Evolutionary conservation across 1,284 basidiomycete genomes (phyloP).

Genomic region (Cryptococcus sp.): DNA sequence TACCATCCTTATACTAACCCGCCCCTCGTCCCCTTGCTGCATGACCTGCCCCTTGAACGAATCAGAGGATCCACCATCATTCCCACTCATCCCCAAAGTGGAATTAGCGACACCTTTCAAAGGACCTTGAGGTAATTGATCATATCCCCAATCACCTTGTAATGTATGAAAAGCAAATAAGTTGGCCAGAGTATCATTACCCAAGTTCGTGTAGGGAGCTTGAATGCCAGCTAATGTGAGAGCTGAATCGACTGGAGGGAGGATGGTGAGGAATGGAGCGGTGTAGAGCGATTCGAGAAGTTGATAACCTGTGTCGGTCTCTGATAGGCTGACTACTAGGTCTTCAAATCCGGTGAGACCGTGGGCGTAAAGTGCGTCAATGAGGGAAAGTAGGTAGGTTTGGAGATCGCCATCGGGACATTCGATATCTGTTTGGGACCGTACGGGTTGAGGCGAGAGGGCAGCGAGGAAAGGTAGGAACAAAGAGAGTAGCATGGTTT

Average conservation of each 20-base stretch:
- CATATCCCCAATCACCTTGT: conserved; percentile 13
- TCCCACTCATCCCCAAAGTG: background rate
- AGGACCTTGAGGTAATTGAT: conserved; percentile 6
- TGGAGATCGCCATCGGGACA: background rate
- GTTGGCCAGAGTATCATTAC: conserved; percentile 16
- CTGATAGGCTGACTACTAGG: conserved; percentile 28
- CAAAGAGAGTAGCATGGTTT: too few species aligned
- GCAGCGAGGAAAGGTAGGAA: background rate
- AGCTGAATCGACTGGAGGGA: conserved; percentile 36
- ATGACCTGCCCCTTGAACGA: conserved; percentile 4
- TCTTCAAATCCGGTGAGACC: conserved; percentile 37
- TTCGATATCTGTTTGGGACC: background rate
- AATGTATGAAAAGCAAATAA: conserved; percentile 29
- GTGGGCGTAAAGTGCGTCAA: conserved; percentile 33
- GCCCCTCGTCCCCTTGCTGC: conserved; percentile 16
- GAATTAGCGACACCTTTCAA: conserved; percentile 8
- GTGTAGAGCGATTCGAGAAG: conserved; percentile 21
- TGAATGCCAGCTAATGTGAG: conserved; percentile 25
- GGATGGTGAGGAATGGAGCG: conserved; percentile 16
- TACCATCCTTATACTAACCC: conserved; percentile 17
- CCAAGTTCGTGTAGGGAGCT: conserved; percentile 20
- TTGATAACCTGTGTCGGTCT: conserved; percentile 32
- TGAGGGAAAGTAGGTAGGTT: conserved; percentile 32
- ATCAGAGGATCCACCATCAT: background rate
- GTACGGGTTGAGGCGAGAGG: background rate